Evolutionary conservation across 1,284 basidiomycete species (phyloP).

Genomic region (Trichosporon inkin): DNA sequence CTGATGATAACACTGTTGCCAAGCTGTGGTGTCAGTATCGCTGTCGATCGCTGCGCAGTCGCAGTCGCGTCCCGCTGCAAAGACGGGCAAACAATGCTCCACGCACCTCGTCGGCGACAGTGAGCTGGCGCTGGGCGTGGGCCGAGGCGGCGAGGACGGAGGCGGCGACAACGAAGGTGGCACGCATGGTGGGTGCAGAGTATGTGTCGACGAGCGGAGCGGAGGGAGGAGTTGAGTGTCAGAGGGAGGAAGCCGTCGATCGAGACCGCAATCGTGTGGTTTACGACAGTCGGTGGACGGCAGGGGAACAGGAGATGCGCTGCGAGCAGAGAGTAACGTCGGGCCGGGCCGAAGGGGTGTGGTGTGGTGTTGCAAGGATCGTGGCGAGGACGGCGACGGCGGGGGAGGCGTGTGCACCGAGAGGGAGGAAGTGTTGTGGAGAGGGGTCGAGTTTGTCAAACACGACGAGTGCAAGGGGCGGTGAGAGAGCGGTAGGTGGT

Average conservation of each 20-base stretch:
- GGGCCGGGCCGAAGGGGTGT: too few relatives aligned
- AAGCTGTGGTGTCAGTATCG: slow-evolving; percentile 20
- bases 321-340: too few relatives aligned
- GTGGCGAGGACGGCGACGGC: too few relatives aligned
- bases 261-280: neutral
- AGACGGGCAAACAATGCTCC: neutral
- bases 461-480: too few relatives aligned
- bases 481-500: too few relatives aligned
- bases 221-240: neutral
- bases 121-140: slow-evolving; percentile 8
- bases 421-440: too few relatives aligned
- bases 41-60: neutral
- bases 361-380: too few relatives aligned
- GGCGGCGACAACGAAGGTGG: slow-evolving; percentile 8
- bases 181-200: slow-evolving; percentile 10
- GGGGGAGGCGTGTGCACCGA: too few relatives aligned
- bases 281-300: neutral
- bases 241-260: neutral
- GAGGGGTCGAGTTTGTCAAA: too few relatives aligned
- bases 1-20: slow-evolving; percentile 36
- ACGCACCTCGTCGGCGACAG: slow-evolving; percentile 2
- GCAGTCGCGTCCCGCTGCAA: neutral
- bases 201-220: neutral
- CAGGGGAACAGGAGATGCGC: too few relatives aligned
- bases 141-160: slow-evolving; percentile 11